These are phyloP conservation scores for Lepidium africanum DNA, from an alignment of 345 rosid genomes.

Conservation along the genomic window DNA sequence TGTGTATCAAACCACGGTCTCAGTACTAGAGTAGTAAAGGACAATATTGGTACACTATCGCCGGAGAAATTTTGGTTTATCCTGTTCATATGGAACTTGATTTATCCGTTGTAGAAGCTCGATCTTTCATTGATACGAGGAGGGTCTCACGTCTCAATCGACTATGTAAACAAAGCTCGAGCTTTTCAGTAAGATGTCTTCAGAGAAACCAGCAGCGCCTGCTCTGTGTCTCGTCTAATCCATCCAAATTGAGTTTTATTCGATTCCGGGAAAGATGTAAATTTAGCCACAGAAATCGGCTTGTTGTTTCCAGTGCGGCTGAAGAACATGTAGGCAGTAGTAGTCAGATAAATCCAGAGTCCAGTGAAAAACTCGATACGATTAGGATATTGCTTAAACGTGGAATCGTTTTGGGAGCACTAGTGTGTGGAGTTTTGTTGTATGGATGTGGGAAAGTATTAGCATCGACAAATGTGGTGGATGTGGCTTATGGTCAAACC, in stretches of 20 bases:
- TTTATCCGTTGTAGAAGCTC: conserved; percentile 27
- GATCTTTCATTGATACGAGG: conserved; percentile 14
- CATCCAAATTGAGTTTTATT: neutral
- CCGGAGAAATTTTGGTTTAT: neutral
- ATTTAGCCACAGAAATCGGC: conserved; percentile 3
- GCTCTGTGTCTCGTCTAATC: conserved; percentile 13
- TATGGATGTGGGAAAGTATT: conserved; percentile 48
- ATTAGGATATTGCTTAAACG: conserved; percentile 33
- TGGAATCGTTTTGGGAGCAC: conserved; percentile 45
- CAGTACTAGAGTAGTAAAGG: neutral
- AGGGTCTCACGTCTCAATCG: conserved; percentile 19
- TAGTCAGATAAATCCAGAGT: neutral
- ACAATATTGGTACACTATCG: neutral
- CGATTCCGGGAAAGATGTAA: neutral
- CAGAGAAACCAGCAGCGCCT: neutral
- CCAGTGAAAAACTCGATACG: conserved; percentile 15
- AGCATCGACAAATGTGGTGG: conserved; percentile 46
- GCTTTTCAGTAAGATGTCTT: conserved; percentile 1
- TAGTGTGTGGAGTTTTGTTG: conserved; percentile 43
- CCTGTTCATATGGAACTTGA: conserved; percentile 30
- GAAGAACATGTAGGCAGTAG: neutral
- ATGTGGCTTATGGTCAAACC: conserved; percentile 50
- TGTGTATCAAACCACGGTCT: neutral
- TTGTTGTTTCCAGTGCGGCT: neutral
- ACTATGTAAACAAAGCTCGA: conserved; percentile 10